Base-by-base conservation (phyloP, 805 yeast genomes). In the Torulaspora quercuum region DNA sequence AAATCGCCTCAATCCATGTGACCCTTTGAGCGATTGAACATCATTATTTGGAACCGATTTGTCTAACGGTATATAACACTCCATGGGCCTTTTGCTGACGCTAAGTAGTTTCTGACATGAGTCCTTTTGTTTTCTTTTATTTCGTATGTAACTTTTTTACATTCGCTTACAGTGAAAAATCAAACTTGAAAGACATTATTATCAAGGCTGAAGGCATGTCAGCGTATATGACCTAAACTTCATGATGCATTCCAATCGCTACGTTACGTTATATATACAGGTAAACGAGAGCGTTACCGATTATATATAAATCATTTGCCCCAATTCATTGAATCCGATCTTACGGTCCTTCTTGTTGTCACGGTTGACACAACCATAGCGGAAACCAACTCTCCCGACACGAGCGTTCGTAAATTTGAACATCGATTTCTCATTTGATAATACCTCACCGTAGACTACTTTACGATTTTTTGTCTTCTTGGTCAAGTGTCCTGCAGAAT, bases 321-420 rank as follows among this genome's bases (percentile, higher is more conserved):
- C 94, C 39, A 71, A 67, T 48, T 76, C 74, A 54, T 82, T 80
- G 59, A 72, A 84, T 2, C 80, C 84, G 50, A 83, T 70, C 48
- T 71, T 75, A 64, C 97, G 78, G 59, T 86, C 82, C 57, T 80
- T 84, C 74, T 82, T 86, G 53, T 76, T 80, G 64, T 90, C 97
- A 68, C 96, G 85, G 48, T 80, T 72, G 12, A 87, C 75, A 25
- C 88, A 85, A 64, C 97, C 97, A 58, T 90, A 90, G 57, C 97
- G 79, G 73, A 67, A 77, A 33, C 97, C 98, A 36, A 88, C 92
- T 38, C 76, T 67, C 23, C 96, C 97, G 31, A 82, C 86, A 55
- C 73, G 78, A 29, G 87, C 82, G 45, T 79, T 73, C 13, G 82
- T 79, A 63, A 90, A 89, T 56, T 77, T 78, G 71, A 82, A 84